Evolutionary conservation across 495 filamentous ascomycete genomes (phyloP).

Genomic region (Cercophora samala): DNA sequence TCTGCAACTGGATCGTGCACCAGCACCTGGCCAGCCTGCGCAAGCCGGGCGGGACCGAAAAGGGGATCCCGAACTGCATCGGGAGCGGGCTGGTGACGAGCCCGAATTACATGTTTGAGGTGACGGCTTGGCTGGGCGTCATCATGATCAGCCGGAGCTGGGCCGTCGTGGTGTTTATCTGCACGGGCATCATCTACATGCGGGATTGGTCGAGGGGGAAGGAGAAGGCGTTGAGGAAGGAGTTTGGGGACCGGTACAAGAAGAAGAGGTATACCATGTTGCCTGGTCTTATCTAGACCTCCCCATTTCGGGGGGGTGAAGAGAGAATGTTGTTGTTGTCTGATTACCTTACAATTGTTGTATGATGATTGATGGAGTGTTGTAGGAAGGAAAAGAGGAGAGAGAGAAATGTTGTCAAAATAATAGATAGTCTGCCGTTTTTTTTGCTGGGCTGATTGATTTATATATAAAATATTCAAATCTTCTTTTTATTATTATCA

Average conservation of each 20-base stretch:
- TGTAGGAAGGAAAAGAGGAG: no score
- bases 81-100: constrained; percentile 88
- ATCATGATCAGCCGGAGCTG: constrained; percentile 71
- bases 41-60: constrained; percentile 72
- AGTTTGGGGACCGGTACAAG: constrained; percentile 87
- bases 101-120: constrained; percentile 97
- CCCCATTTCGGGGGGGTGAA: background rate
- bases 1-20: constrained; percentile 76
- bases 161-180: constrained; percentile 68
- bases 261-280: constrained; percentile 79
- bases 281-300: constrained; percentile 56
- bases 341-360: no score
- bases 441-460: no score
- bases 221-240: constrained; percentile 81
- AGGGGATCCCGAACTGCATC: constrained; percentile 81
- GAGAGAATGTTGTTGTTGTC: no score
- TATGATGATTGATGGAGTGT: no score
- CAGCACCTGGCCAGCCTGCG: constrained; percentile 70
- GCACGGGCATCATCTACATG: constrained; percentile 71
- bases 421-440: no score
- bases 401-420: no score
- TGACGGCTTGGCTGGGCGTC: constrained; percentile 77
- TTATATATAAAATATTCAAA: background rate
- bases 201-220: constrained; percentile 84
- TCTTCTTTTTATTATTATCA: no score